Base-by-base conservation (phyloP, 2,329 filamentous ascomycete genomes). In the Fusarium sp. region DNA sequence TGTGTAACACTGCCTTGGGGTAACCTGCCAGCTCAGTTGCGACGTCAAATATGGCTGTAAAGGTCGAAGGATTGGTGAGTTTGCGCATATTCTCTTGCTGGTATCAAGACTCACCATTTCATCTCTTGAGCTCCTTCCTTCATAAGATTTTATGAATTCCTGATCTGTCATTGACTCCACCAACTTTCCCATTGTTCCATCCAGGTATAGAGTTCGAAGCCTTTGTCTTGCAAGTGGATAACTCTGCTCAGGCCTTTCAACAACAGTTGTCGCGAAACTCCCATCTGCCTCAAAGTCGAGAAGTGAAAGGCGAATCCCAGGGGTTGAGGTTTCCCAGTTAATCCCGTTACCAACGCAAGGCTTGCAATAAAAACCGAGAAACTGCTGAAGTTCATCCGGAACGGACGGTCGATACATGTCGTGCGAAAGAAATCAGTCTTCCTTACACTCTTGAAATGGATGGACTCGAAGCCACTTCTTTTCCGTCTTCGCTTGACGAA, bases 1-100 rank as follows among this genome's bases (percentile, higher is more conserved):
- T 67, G 17, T 50, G 46, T 11, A 71, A 3, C 4, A 70, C 50
- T 4, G 45, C 62, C 12, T 66, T 69, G 17, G 54, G 65, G 15
- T 38, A 20, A 3, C 54, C 54, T 14, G 33, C 42, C 11, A 57
- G 10, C 25, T 38, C 42, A 29, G 54, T 57, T n/a, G 22, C 4
- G 4, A 15, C 18, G 1, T 39, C 25, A 36, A 57, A 57, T 0
- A 7, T 17, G 1, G 14, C 1, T 13, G 33, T 25, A 2, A 42
- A 54, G 5, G 50, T 22, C 50, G 31, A 13, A 3, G 6, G 12
- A 5, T 44, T 8, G 2, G 15, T 44, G 5, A 44, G 41, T 18
- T 22, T 11, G 5, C 20, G 39, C 27, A 27, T 42, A 11, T 42
- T 9, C 5, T 17, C 14, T 14, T 10, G 8, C 15, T 8, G n/a